Percentiles rank a stretch among this genome's conserved stretches.
Evolutionary conservation across 2,329 filamentous ascomycete species (phyloP).

Genomic region (Neonectria hederae): DNA sequence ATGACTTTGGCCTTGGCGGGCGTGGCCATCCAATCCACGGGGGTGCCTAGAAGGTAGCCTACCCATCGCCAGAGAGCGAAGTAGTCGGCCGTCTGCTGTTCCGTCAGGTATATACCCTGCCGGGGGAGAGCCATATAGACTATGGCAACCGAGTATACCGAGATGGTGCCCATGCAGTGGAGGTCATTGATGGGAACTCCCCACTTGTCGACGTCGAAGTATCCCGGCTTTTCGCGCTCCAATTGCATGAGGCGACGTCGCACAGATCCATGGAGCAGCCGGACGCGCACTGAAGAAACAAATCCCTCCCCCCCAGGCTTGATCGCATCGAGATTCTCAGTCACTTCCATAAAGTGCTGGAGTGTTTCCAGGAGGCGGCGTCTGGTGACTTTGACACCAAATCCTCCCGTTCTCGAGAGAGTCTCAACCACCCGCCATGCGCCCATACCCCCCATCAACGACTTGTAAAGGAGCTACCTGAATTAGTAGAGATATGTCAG

Average conservation of each 20-base stretch:
- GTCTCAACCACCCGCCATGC: constrained; percentile 79
- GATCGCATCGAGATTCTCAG: constrained; percentile 70
- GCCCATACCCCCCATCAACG: constrained; percentile 75
- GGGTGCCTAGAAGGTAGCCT: constrained; percentile 75
- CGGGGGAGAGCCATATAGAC: constrained; percentile 76
- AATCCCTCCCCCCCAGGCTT: constrained; percentile 71
- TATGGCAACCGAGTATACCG: constrained; percentile 73
- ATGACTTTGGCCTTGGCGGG: constrained; percentile 64
- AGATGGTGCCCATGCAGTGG: constrained; percentile 77
- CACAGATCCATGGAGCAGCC: constrained; percentile 72
- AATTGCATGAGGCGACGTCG: constrained; percentile 69
- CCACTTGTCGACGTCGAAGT: constrained; percentile 66
- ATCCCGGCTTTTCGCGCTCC: constrained; percentile 61
- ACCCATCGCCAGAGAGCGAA: constrained; percentile 81
- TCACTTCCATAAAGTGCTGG: constrained; percentile 79
- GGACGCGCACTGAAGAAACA: constrained; percentile 69
- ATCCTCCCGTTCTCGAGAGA: constrained; percentile 77
- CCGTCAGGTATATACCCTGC: constrained; percentile 73
- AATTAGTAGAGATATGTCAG: background rate
- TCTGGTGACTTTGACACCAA: constrained; percentile 72
- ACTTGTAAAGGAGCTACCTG: constrained; percentile 67
- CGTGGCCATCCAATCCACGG: constrained; percentile 67
- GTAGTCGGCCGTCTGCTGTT: constrained; percentile 74
- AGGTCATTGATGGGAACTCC: constrained; percentile 79
- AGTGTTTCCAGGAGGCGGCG: constrained; percentile 74